Base-by-base conservation (phyloP, 352 stramenopile species). In the Globisporangium barbulae region DNA sequence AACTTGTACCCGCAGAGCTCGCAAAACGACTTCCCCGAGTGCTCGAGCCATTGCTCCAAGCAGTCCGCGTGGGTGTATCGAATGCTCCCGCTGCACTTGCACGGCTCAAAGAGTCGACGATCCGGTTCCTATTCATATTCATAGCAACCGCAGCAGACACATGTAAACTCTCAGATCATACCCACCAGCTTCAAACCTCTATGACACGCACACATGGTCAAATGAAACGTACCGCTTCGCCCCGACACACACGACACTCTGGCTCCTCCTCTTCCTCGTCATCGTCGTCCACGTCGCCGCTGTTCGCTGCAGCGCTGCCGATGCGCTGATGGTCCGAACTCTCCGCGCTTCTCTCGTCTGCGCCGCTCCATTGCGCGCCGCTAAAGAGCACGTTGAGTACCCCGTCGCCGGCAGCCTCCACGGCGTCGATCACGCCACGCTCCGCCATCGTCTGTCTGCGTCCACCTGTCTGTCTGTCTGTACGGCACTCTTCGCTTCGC, bases 31-130 rank as follows among this genome's bases (percentile, higher is more conserved):
- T 97, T 97, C 66, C 88, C 81, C 41, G 88, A 98, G 58, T 98
- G 91, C 63, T 88, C 82, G 35, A 98, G 83, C 95, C 95, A 98
- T 28, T 97, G 94, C 65, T 94, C 89, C 52, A 98, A 78, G 57
- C 95, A 98, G 67, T 98, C 93, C 57, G 96, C 93, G 77, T 98
- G 95, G 30, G 88, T 96, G 69, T 96, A 90, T 39, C 92, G 91
- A 66, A 98, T 98, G 48, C 90, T 98, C 35, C 95, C 95, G 33
- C 91, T 98, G 73, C 95, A 98, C 76, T 97, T 97, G 70, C 95
- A 98, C 15, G 87, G 87, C 59, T 81, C 82, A 66, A 94, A 94
- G 25, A 96, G 71, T 4, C 82, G 87, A 3, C 85, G 80, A 9
- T 75, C 85, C 0, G 76, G 75, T 67, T 96, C 87, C 79, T 89